Evolutionary conservation across 2,329 filamentous ascomycete species (phyloP), one percentile per base, ranked within the genome.

Genomic region (Diplodia seriata): DNA sequence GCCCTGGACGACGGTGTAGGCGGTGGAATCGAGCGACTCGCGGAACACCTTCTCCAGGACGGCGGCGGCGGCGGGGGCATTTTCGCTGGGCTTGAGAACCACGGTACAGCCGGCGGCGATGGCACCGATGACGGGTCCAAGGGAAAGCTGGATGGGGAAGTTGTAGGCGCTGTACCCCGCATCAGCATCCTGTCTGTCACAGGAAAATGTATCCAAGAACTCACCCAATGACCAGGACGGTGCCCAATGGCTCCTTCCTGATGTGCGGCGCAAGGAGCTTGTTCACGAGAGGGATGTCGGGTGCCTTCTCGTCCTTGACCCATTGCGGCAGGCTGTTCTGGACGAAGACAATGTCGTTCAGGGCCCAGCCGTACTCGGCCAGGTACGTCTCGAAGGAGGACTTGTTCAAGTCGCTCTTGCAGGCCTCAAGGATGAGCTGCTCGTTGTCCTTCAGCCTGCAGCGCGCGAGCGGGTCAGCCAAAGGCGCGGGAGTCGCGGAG

Each of bases 51-150:
- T 90, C 82, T 92, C 89, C 75, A 97, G 81, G 33, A 94, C 87
- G 78, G 91, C 90, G 64, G 93, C 93, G 15, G 90, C 89, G 70
- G 89, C 84, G 23, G 94, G 89, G 0, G 94, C 85, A 67, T 87
- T 87, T 82, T 99, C 95, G 23, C 92, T 95, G 4, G 95, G 94
- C 85, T 99, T 99, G 73, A 98, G 78, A 23, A 97, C 83, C 56
- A 90, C 92, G 6, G 94, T 94, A 79, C 95, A 97, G 64, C 95
- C 95, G 9, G 93, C 94, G 53, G 92, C 89, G 73, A 99, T 97
- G 74, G 94, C 95, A 68, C 94, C 95, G 70, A 97, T 87, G 69
- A 97, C 80, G 1, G 94, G 93, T 1, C 87, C 86, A 50, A 98
- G 77, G 47, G 89, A 88, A 53, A 98, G 85, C 80, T 94, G 90